Evolutionary conservation across 768 basidiomycete genomes (phyloP), one percentile per base, ranked within the genome.

Genomic region (Suillus decipiens): DNA sequence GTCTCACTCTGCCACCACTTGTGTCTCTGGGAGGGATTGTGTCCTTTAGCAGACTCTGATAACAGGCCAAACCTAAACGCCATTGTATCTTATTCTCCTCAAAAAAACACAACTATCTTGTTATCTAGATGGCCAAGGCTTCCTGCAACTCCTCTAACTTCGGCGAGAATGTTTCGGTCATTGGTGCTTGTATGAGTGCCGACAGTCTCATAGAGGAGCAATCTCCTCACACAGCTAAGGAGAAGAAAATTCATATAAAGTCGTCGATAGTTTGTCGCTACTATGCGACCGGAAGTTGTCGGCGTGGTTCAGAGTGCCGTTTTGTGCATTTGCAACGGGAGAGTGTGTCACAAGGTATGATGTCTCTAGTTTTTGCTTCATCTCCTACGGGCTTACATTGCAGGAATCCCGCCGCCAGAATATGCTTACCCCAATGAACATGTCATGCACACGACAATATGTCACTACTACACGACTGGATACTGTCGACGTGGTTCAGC

Each of bases 271-370:
- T 63, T 36, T 75, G 74, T 61, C 64, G 74, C 65, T 75, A 71
- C 61, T 68, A 71, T 34, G 67, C 65, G 45, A 53, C 67, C 1
- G 70, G 72, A 24, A 64, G 56, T 6, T 76, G 75, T 36, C 70
- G 73, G 37, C 75, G 72, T 42, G 75, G 73, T 31, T 58, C 67
- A 24, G 47, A 55, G 7, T 76, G 74, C 64, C 71, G 69, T 1
- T 75, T 76, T 64, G 28, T 58, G 34, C 74, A 75, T 50, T 3
- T 43, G 17, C 48, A 64, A 22, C 51, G 33, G 61, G 9, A 59
- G 24, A 31, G 17, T 31, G 37, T 41, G 28, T 24, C 11, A 11
- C 39, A 41, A 57, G 39, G 56, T 41, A 41, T 41, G 56, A 11
- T 28, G 7, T 28, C 24, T 28, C 17, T 11, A 31, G 2, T 11